These are phyloP conservation scores for Psilocybe cubensis DNA, from an alignment of 768 basidiomycete species.

Conservation along the genomic window DNA sequence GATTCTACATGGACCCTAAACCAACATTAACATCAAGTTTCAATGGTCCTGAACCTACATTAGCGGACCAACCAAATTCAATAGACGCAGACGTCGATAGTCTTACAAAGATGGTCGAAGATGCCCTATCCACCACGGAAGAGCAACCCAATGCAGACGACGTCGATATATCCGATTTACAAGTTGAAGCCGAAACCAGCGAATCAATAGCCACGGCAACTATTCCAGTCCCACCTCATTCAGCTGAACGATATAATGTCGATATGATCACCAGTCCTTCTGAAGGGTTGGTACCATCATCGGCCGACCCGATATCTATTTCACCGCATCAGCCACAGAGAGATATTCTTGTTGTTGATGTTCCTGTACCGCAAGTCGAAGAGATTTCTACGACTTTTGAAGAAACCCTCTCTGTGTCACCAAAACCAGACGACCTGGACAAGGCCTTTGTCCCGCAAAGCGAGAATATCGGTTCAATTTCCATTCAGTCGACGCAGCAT, in stretches of 20 bases:
- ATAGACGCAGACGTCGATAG: slow-evolving; percentile 12
- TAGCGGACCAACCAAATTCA: not conserved
- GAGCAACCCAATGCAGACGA: not conserved
- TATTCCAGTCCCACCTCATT: not conserved
- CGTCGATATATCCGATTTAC: slow-evolving; percentile 9
- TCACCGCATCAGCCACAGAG: not conserved
- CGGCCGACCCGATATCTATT: not conserved
- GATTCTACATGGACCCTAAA: slow-evolving; percentile 16
- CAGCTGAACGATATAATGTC: no score
- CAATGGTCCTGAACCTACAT: not conserved
- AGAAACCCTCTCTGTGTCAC: not conserved
- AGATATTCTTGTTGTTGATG: not conserved
- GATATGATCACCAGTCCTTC: not conserved
- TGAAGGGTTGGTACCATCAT: not conserved
- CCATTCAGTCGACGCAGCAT: not conserved
- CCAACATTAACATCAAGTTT: slow-evolving; percentile 3
- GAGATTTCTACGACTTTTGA: not conserved
- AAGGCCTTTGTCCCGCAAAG: not conserved
- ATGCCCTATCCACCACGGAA: slow-evolving; percentile 19
- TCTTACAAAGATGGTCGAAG: slow-evolving; percentile 24
- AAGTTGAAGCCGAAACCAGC: not conserved
- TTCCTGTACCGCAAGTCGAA: not conserved
- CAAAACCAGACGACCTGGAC: not conserved
- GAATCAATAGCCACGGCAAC: not conserved
- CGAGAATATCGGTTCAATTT: not conserved